Evolutionary conservation across 148 eudicot species (phyloP), one percentile per base, ranked within the genome.

Genomic region (Fagopyrum tataricum): DNA sequence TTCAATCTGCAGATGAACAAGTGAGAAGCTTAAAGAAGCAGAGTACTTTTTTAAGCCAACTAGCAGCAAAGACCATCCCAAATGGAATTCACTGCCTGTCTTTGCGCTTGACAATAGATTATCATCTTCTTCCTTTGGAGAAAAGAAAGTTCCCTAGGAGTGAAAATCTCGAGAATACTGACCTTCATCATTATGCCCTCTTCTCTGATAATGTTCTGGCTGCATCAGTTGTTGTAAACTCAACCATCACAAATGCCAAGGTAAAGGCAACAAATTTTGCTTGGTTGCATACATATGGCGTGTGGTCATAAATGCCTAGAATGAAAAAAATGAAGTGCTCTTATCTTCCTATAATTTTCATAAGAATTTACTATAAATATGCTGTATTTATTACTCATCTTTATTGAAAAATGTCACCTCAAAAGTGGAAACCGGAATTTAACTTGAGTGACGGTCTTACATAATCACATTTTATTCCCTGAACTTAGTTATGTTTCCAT

Each of bases 161-260:
- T 53, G 90, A 91, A 80, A 91, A 91, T 76, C 74, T 87, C 77
- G 95, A 84, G 81, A 85, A 91, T 74, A 83, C 94, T 26, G 76
- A 78, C 11, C 89, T 91, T 23, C 86, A 82, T 67, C 97, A 91
- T 81, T 91, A 91, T 81, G 97, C 97, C 10, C 89, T 91, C 70
- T 91, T 91, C 82, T 91, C 97, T 64, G 98, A 91, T 76, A 93
- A 91, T 82, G 98, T 91, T 21, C 83, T 93, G 78, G 98, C 98
- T 78, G 90, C 97, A 64, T 89, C 97, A 14, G 97, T 91, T 17
- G 97, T 91, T 40, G 97, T 91, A 73, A 91, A 89, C 79, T 91
- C 97, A 73, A 82, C 97, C 48, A 76, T 91, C 59, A 56, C 77
- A 79, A 86, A 91, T 82, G 95, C 97, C 47, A 91, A 91, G 95